Evolutionary conservation across 345 rosid species (phyloP), one percentile per base, ranked within the genome.

Genomic region (Anastatica hierochuntica): DNA sequence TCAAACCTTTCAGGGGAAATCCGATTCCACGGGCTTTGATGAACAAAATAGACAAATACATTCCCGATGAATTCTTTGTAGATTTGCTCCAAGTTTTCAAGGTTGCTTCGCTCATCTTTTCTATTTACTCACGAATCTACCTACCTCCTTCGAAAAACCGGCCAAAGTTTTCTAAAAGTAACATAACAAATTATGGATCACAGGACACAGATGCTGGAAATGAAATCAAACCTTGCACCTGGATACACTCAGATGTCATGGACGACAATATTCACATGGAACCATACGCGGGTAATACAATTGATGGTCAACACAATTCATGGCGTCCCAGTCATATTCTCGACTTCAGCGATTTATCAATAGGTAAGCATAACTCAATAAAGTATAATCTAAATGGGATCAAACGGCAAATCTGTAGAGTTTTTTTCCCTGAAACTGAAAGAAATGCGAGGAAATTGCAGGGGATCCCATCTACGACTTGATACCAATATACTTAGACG

Each of bases 231-330:
- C 84, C 81, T 40, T 79, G 77, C 71, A 72, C 85, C 53, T 90
- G 96, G 98, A 76, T 84, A 73, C 98, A 90, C 65, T 69, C 89
- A 0, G 95, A 90, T 57, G 72, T 90, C 54, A 90, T 90, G 96
- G 95, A 90, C 61, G 98, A 87, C 75, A 90, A 90, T 65, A 60
- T 87, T 58, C 74, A 72, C 70, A 77, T 87, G 96, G 89, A 87
- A 72, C 78, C 77, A 42, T 62, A 66, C 24, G 11, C 46, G 34
- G 67, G 66, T 65, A 77, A 74, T 37, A 38, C 53, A 15, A 60
- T 43, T 55, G 45, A 64, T 46, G 49, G 24, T 44, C 64, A 58
- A 52, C 64, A 26, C 51, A 73, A 43, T 56, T 77, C 84, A 62
- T 90, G 98, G 96, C 69, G 49, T 46, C 85, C 78, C 15, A 73